Base-by-base conservation (phyloP, 495 filamentous ascomycete genomes). In the Penicillium ochrochloron region DNA sequence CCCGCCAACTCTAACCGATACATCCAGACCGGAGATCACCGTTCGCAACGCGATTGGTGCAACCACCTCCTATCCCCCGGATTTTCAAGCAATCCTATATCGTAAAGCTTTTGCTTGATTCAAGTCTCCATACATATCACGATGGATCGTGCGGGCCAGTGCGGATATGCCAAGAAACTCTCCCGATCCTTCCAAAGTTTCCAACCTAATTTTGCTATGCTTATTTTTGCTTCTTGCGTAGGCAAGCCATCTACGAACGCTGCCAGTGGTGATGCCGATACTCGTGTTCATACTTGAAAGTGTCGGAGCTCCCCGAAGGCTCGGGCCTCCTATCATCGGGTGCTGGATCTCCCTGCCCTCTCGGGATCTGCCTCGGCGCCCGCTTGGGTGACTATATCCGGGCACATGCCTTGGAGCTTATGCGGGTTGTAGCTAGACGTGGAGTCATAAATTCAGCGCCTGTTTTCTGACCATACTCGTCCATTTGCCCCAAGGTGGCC, bases 21-120 rank as follows among this genome's bases (percentile, higher is more conserved):
- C 60, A 48, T 54, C 51, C 51, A 54, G n/a, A 21, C 27, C 65
- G 61, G 63, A 60, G 65, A 70, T 68, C 60, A 63, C 65, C 63
- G 61, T 63, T 41, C n/a, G 35, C n/a, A 12, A 27, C 42, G 12
- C 39, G 37, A 68, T 67, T 70, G 67, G 67, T 50, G 57, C 61
- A 42, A 64, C 64, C 48, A 44, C 5, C 57, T 3, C 19, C 55
- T 58, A 57, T 44, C 56, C 63, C 66, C 66, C 63, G 57, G 66
- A 69, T 63, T 31, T 57, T 31, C 27, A 41, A 29, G 33, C 37
- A 35, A 58, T 41, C 1, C 35, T 27, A 58, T 56, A 34, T 21
- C 33, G 53, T 56, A 56, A 56, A 21, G 31, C 19, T 11, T 19
- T 56, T 56, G n/a, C 56, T 58, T 21, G n/a, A 56, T 39, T 17